A percentile compares a stretch with the other conserved stretches of the same genome.
These are phyloP conservation scores for Cladorrhinum sp. DNA, from an alignment of 2,329 filamentous ascomycete genomes.

Conservation along the genomic window DNA sequence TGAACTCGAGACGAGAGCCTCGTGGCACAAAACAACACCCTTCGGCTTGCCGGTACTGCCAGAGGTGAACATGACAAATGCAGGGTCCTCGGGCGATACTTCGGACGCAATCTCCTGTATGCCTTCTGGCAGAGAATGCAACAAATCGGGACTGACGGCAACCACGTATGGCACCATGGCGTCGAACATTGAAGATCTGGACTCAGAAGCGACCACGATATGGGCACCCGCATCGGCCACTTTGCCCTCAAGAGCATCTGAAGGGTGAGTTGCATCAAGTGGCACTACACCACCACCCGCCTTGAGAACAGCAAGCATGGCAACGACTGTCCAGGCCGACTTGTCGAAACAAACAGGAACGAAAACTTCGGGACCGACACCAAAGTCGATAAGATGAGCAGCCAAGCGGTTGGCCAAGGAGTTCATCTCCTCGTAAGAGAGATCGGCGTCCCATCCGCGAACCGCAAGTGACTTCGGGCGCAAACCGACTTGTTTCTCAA, in stretches of 20 bases:
- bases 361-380: conserved; percentile 21
- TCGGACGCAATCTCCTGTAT: not conserved
- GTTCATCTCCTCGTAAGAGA: conserved; percentile 25
- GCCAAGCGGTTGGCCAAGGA: conserved; percentile 20
- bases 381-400: conserved; percentile 16
- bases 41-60: conserved; percentile 52
- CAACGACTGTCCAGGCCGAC: conserved; percentile 25
- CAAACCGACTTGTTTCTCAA: conserved; percentile 23
- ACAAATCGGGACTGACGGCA: conserved; percentile 11
- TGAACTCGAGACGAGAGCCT: conserved; percentile 25
- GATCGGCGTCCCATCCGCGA: conserved; percentile 22
- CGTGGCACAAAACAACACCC: conserved; percentile 42
- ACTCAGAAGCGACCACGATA: conserved; percentile 22
- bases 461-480: conserved; percentile 33
- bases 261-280: conserved; percentile 27
- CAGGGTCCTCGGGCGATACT: conserved; percentile 14
- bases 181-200: conserved; percentile 16
- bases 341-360: conserved; percentile 31
- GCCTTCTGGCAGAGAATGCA: conserved; percentile 1
- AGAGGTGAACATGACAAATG: conserved; percentile 50
- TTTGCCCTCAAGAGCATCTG: conserved; percentile 17
- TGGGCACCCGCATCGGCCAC: conserved; percentile 19
- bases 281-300: conserved; percentile 30
- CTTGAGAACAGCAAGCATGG: conserved; percentile 30
- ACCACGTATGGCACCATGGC: conserved; percentile 24